Conservation (phyloP, 148 eudicot genomes). For the Spergularia bocconei region DNA sequence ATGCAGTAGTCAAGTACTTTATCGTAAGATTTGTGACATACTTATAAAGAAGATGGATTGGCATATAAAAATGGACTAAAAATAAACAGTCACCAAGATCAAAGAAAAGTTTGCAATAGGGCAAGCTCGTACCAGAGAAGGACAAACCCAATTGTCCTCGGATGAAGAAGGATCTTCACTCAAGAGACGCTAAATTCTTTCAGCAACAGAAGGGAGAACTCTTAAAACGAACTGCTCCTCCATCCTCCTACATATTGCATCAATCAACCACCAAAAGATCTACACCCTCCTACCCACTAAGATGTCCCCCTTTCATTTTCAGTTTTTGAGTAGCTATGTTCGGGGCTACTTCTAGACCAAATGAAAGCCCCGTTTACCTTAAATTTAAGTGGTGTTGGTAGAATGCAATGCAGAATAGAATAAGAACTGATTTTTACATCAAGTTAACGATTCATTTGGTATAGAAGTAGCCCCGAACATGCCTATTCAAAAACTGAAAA, state of each 20-base stretch:
- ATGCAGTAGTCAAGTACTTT: not conserved
- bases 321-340: too few species aligned
- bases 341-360: too few species aligned
- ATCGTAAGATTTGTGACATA: not conserved
- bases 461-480: too few species aligned
- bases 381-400: too few species aligned
- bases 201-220: slow-evolving; percentile 89
- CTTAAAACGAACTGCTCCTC: slow-evolving; percentile 91
- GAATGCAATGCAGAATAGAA: too few species aligned
- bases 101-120: not conserved
- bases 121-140: slow-evolving; percentile 51
- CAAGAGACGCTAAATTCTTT: slow-evolving; percentile 68
- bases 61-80: not conserved
- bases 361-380: too few species aligned
- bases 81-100: not conserved
- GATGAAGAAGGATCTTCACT: slow-evolving; percentile 55
- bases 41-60: not conserved
- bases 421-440: too few species aligned
- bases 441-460: too few species aligned
- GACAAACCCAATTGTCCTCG: slow-evolving; percentile 75
- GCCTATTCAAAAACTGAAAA: too few species aligned
- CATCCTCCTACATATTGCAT: slow-evolving; percentile 38
- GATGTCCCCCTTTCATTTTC: too few species aligned
- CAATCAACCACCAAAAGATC: not conserved
- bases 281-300: not conserved